A percentile compares a stretch with the other conserved stretches of the same genome.
Evolutionary conservation across 2,329 filamentous ascomycete genomes (phyloP).

Genomic region (Aspergillus aculeatinus): DNA sequence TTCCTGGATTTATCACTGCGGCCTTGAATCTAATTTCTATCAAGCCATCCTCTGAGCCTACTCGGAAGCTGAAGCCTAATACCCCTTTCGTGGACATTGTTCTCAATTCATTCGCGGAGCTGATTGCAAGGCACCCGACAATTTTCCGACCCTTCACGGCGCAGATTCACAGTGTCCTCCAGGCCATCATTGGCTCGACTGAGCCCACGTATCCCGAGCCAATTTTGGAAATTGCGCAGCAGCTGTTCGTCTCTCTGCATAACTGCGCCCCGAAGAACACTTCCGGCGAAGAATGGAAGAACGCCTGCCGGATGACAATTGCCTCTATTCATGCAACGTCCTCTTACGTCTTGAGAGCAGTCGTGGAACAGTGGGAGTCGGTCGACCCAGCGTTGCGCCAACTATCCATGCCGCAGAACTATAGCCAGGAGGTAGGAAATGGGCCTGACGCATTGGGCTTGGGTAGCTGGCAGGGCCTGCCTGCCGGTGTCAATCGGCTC

Average conservation of each 20-base stretch:
- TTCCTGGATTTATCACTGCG: conserved; percentile 71
- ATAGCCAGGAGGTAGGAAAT: conserved; percentile 36
- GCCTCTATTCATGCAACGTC: conserved; percentile 67
- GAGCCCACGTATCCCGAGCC: conserved; percentile 54
- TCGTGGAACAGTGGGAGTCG: conserved; percentile 80
- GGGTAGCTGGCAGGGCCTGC: conserved; percentile 72
- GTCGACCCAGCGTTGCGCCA: conserved; percentile 46
- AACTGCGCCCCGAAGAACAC: conserved; percentile 79
- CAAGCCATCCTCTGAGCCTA: conserved; percentile 43
- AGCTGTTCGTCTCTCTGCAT: conserved; percentile 69
- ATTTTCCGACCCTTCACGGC: conserved; percentile 74
- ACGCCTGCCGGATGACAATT: conserved; percentile 61
- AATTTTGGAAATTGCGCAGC: conserved; percentile 60
- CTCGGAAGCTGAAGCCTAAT: conserved; percentile 41
- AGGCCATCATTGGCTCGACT: conserved; percentile 62
- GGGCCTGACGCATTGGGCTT: conserved; percentile 51
- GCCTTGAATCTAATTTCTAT: conserved; percentile 65
- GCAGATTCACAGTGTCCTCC: conserved; percentile 64
- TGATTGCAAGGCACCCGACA: conserved; percentile 78
- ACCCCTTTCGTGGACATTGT: conserved; percentile 62
- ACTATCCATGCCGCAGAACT: conserved; percentile 36
- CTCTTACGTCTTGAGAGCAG: conserved; percentile 73
- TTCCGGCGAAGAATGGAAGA: conserved; percentile 74
- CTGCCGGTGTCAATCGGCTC: conserved; percentile 69
- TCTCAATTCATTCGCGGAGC: conserved; percentile 66